These are phyloP conservation scores for Apiospora kogelbergensis DNA, from an alignment of 2,329 filamentous ascomycete species.

Conservation along the genomic window DNA sequence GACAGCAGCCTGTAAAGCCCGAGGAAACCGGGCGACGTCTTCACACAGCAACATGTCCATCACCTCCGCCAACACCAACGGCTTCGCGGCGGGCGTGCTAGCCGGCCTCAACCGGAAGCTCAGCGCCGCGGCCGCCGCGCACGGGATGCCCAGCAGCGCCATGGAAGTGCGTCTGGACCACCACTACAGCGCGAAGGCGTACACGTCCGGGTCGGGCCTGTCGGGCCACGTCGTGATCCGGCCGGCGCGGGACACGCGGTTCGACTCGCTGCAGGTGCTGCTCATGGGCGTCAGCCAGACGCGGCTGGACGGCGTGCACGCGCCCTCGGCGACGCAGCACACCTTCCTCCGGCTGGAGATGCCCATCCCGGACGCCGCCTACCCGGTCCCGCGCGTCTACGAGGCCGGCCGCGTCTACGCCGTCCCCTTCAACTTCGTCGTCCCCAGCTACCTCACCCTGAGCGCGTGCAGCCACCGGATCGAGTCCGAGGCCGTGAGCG, in stretches of 20 bases:
- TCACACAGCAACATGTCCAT: not conserved
- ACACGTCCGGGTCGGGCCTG: slow-evolving; percentile 54
- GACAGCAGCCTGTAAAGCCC: not conserved
- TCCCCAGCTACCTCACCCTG: slow-evolving; percentile 57
- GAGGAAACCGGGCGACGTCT: not conserved
- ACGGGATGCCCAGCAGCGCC: slow-evolving; percentile 33
- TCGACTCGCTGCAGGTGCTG: slow-evolving; percentile 52
- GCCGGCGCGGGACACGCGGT: slow-evolving; percentile 43
- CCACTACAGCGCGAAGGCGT: slow-evolving; percentile 56
- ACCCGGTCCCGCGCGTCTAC: slow-evolving; percentile 49
- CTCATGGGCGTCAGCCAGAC: slow-evolving; percentile 52
- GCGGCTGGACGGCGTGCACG: slow-evolving; percentile 50
- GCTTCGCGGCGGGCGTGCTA: slow-evolving; percentile 15
- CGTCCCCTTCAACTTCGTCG: slow-evolving; percentile 59
- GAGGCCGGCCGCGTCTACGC: slow-evolving; percentile 47
- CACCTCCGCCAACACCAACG: slow-evolving; percentile 15
- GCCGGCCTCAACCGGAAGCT: slow-evolving; percentile 21
- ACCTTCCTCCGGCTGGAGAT: slow-evolving; percentile 42
- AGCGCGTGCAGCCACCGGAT: slow-evolving; percentile 54
- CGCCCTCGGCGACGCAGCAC: slow-evolving; percentile 48
- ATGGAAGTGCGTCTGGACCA: slow-evolving; percentile 51
- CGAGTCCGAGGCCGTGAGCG: slow-evolving; percentile 44
- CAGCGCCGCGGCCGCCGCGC: slow-evolving; percentile 9
- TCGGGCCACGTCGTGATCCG: slow-evolving; percentile 49
- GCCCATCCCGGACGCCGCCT: slow-evolving; percentile 42